Percentiles rank a stretch among this genome's conserved stretches.
Evolutionary conservation across 2,329 filamentous ascomycete species (phyloP).

Genomic region (Didymella pinodella): DNA sequence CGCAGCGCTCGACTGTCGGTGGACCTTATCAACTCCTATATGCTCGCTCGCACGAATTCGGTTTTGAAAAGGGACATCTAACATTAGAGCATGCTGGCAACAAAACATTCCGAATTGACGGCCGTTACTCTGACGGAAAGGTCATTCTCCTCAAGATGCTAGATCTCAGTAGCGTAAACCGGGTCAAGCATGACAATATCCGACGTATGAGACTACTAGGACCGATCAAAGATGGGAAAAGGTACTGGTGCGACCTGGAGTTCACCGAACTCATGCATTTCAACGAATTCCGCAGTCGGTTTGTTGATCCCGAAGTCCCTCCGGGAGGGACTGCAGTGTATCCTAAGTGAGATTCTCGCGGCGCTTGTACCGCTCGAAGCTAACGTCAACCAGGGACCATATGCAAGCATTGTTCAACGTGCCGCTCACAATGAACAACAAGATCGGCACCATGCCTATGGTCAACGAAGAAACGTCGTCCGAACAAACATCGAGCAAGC

Average conservation of each 20-base stretch:
- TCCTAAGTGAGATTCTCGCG: neutral
- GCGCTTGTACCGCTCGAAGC: neutral
- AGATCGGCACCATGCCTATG: constrained; percentile 16
- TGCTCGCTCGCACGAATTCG: constrained; percentile 28
- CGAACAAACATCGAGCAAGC: neutral
- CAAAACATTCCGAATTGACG: constrained; percentile 11
- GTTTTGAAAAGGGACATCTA: neutral
- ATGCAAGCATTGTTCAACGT: constrained; percentile 28
- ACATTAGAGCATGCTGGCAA: neutral
- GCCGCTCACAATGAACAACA: constrained; percentile 24
- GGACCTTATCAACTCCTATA: constrained; percentile 28
- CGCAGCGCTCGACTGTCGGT: constrained; percentile 2
- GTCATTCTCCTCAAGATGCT: constrained; percentile 12
- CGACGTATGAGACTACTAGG: constrained; percentile 35
- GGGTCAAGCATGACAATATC: constrained; percentile 23
- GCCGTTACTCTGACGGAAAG: constrained; percentile 1
- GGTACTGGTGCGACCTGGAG: constrained; percentile 31
- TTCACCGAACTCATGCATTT: constrained; percentile 29
- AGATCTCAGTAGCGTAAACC: constrained; percentile 23
- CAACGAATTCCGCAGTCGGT: constrained; percentile 15
- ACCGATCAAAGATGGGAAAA: constrained; percentile 14
- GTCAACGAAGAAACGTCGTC: neutral
- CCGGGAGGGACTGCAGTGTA: too few relatives aligned
- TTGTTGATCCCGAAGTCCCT: neutral
- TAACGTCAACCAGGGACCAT: neutral